These are phyloP conservation scores for Penicillium maclennaniae DNA, from an alignment of 495 filamentous ascomycete genomes.

Conservation along the genomic window DNA sequence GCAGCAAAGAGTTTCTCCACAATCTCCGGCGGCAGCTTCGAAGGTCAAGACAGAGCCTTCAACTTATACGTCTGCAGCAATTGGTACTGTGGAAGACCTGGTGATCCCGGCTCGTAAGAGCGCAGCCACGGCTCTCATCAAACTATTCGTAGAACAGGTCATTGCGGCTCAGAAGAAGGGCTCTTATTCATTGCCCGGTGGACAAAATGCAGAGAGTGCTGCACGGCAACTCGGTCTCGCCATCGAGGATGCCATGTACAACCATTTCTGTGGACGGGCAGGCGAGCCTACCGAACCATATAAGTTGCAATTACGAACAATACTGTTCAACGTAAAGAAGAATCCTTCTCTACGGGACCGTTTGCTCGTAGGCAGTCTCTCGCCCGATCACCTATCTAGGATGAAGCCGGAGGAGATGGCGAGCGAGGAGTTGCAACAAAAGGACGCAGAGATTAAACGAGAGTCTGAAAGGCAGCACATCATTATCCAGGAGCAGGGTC, in stretches of 20 bases:
- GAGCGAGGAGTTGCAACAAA: constrained; percentile 79
- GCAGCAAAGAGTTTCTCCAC: constrained; percentile 36
- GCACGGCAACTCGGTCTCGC: constrained; percentile 58
- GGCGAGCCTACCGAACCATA: constrained; percentile 52
- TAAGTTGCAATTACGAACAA: constrained; percentile 55
- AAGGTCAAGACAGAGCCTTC: constrained; percentile 34
- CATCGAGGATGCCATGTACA: constrained; percentile 69
- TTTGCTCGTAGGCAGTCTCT: constrained; percentile 65
- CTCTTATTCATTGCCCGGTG: constrained; percentile 49
- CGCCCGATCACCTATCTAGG: constrained; percentile 66
- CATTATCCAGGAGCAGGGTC: constrained; percentile 75
- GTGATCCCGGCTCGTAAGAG: constrained; percentile 46
- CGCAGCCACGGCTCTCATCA: constrained; percentile 48
- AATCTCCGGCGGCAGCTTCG: constrained; percentile 13
- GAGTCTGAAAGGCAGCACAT: constrained; percentile 86
- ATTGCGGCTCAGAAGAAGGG: constrained; percentile 47
- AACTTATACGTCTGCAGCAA: constrained; percentile 13
- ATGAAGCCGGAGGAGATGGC: constrained; percentile 90
- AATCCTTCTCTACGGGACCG: constrained; percentile 75
- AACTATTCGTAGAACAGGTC: constrained; percentile 51
- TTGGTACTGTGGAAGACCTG: constrained; percentile 38
- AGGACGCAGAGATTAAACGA: constrained; percentile 67
- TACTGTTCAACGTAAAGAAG: constrained; percentile 79
- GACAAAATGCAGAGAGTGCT: constrained; percentile 48
- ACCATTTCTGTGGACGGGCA: constrained; percentile 48